A percentile compares a stretch with the other conserved stretches of the same genome.
phyloP scores from a whole-genome alignment of 2,329 filamentous ascomycete species.

The Anthostomella pinea region DNA sequence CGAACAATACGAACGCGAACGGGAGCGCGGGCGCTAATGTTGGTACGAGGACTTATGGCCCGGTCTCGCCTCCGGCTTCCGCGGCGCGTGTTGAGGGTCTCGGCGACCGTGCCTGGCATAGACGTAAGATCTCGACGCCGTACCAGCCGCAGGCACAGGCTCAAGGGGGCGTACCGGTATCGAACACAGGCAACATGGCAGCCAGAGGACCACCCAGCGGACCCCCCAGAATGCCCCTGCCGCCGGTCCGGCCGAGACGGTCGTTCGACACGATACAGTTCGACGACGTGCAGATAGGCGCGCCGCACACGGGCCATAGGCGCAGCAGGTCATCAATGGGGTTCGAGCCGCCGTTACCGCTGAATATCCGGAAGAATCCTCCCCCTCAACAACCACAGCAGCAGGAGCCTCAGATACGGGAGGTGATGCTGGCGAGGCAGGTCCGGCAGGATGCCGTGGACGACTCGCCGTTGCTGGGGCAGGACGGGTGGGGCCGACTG shows the following conservation, averaged over 20 bases:
- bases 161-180: too few relatives aligned
- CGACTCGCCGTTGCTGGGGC: conserved; percentile 12
- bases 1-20: conserved; percentile 1
- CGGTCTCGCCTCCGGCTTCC: conserved; percentile 2
- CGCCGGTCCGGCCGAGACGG: conserved; percentile 15
- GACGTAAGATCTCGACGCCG: conserved; percentile 22
- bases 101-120: conserved; percentile 29
- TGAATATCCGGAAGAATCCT: too few relatives aligned
- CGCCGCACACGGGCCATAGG: too few relatives aligned
- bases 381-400: too few relatives aligned
- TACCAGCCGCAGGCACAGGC: conserved; percentile 16
- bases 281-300: neutral
- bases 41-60: neutral
- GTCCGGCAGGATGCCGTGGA: neutral
- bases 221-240: conserved; percentile 17
- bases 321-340: too few relatives aligned
- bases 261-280: conserved; percentile 15
- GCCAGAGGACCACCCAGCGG: conserved; percentile 8
- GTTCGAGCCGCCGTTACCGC: too few relatives aligned
- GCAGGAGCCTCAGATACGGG: too few relatives aligned
- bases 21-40: too few relatives aligned
- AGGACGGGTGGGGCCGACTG: neutral
- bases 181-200: conserved; percentile 5
- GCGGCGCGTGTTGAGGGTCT: conserved; percentile 16
- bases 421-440: too few relatives aligned